These are phyloP conservation scores for Secale cereale DNA, from an alignment of 176 grass and related monocot species.

Conservation along the genomic window DNA sequence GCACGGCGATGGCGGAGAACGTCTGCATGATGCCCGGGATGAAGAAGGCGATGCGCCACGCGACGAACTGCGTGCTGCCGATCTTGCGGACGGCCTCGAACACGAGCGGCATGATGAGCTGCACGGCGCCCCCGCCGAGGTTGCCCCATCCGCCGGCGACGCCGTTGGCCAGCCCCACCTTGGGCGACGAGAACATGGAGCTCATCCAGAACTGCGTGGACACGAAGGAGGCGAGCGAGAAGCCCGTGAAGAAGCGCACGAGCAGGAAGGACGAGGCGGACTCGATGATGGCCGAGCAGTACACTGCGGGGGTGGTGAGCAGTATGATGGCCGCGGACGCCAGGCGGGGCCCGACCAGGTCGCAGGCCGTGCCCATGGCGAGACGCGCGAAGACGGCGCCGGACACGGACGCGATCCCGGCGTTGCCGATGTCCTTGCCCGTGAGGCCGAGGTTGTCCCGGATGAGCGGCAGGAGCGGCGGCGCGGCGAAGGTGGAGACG, in stretches of 20 bases:
- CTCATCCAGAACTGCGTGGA: slow-evolving; percentile 97
- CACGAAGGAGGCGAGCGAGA: slow-evolving; percentile 89
- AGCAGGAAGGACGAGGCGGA: slow-evolving; percentile 50
- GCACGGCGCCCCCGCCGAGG: slow-evolving; percentile 80
- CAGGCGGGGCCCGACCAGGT: too few relatives aligned
- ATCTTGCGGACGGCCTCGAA: slow-evolving; percentile 53
- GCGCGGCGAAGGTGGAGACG: slow-evolving; percentile 55
- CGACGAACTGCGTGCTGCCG: slow-evolving; percentile 63
- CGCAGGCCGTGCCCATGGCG: too few relatives aligned
- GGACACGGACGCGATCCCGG: too few relatives aligned
- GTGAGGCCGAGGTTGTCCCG: too few relatives aligned
- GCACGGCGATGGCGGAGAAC: slow-evolving; percentile 50
- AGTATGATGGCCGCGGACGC: slow-evolving; percentile 44
- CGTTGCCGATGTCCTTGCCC: too few relatives aligned
- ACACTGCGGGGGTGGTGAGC: slow-evolving; percentile 72
- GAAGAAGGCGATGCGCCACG: slow-evolving; percentile 87
- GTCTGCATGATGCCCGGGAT: slow-evolving; percentile 78
- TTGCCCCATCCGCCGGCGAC: slow-evolving; percentile 85
- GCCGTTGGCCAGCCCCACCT: slow-evolving; percentile 79
- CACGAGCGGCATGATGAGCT: slow-evolving; percentile 81
- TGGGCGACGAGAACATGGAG: slow-evolving; percentile 78
- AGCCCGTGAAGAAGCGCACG: slow-evolving; percentile 84
- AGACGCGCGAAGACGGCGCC: too few relatives aligned
- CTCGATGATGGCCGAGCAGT: slow-evolving; percentile 58
- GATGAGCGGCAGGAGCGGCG: too few relatives aligned